Base-by-base conservation (phyloP, 805 yeast genomes). In the Saccharomycopsis babjevae region DNA sequence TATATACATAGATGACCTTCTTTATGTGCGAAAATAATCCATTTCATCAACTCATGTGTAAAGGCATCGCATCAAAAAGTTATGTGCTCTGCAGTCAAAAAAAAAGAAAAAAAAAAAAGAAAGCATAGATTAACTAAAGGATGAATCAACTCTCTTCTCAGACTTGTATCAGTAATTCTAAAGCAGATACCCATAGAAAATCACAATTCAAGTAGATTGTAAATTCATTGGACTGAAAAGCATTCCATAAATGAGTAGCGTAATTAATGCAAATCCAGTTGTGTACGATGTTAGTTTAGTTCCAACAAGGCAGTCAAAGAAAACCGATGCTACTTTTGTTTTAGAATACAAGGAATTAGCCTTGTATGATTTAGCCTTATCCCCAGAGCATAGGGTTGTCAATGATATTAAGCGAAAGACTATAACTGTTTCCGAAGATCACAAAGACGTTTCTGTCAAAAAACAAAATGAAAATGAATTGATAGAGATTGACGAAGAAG, bases 181-280 rank as follows among this genome's bases (percentile, higher is more conserved):
- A n/a, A n/a, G n/a, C n/a, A n/a, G n/a, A n/a, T n/a, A n/a, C n/a
- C n/a, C 32, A 28, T 3, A 28, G 6, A 6, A 28, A 28, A 28
- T 28, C 32, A 28, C 32, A 28, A 4, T 28, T 28, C 32, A 4
- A n/a, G n/a, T n/a, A n/a, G 32, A 28, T 28, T 4, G 32, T 28
- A 28, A 4, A 28, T 28, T 3, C 3, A 7, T 34, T 34, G 15
- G 10, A 34, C 15, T 7, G 38, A 13, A 34, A 10, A 34, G 38
- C 10, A 10, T 7, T 13, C 10, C 15, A 10, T 2, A 36, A 25
- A 88, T 86, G 93, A 77, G 90, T 1, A 97, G 89, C 61, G 87
- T 87, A 20, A 85, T 93, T 62, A 93, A 93, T 72, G 96, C 97
- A 36, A 92, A 91, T 70, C 99, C 99, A 25, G 84, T 86, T 38